Evolutionary conservation across 2,329 filamentous ascomycete genomes (phyloP), one percentile per base, ranked within the genome.

Genomic region (Xylariaceae sp.): DNA sequence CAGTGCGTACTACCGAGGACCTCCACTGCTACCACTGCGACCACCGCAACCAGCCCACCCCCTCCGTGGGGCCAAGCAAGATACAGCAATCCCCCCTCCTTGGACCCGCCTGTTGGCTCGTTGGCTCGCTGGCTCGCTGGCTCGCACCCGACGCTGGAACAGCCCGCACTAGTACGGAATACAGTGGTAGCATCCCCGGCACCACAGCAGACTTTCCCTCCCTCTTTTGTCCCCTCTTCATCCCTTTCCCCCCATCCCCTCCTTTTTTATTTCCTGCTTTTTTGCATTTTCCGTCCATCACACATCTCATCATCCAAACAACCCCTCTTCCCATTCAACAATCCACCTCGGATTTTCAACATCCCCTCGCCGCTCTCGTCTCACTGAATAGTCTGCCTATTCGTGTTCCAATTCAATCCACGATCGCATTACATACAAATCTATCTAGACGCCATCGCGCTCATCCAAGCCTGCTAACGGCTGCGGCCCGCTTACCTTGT

Each of bases 401-500:
- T 30, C 23, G 23, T 30, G 23, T 13, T 42, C 37, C 13, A 60
- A 49, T 62, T 59, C 47, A 37, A 45, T 63, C 67, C 70, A 69
- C 69, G 66, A 64, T 64, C 67, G 70, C 70, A 67, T 30, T 30
- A 52, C 59, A 71, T 68, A 65, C 64, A 68, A 70, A 72, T 57
- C 55, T 11, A 30, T 30, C 23, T 30, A 30, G 23, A 30, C 23
- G 23, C 23, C 23, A 30, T 30, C 23, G 50, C 52, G 66, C 64
- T 68, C 67, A 69, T 71, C 68, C 68, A 68, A 67, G 67, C 57
- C 57, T 65, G 62, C 18, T 15, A 11, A 56, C 63, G 70, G 69
- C 68, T 67, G 72, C 72, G 74, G 71, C 70, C 72, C 68, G 68
- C 75, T 67, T 71, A 66, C 68, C 71, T 45, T 47, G 71, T 68